Base-by-base conservation (phyloP, 192 early-diverging fungal species). In the Borealophlyctis nickersoniae region DNA sequence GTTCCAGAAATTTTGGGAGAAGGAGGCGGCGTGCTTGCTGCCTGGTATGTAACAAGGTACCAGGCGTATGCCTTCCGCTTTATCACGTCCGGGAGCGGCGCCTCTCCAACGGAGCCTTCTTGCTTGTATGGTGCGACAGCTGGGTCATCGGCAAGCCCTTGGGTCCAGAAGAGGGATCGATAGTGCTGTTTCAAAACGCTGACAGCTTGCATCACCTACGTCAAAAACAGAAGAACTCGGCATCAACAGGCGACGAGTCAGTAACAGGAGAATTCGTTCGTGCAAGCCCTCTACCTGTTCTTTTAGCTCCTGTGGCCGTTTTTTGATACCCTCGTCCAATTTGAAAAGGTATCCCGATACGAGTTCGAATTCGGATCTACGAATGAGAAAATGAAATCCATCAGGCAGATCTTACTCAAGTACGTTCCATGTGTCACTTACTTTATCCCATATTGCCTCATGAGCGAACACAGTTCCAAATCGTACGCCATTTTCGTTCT, bases 31-130 rank as follows among this genome's bases (percentile, higher is more conserved):
- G 28, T 2, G 19, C 60, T n/a, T 4, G 4, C 49, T 7, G 56
- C n/a, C 4, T 63, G 63, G 66, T 91, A 91, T 1, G 84, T 85
- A 13, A 81, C 89, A 34, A 85, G 80, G 53, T 91, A 89, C 89
- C 89, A 91, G 0, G 89, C 86, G 24, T 71, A 71, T 9, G 73
- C 73, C 51, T 73, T 73, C 36, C 36, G 45, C 9, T 30, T 3
- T 26, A 73, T 51, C 28, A 24, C 28, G n/a, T 65, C 51, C 4
- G 60, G 56, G 22, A 69, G 26, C 19, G 9, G 19, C 23, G 60
- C 71, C 32, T 81, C 74, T 28, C 56, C 48, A 16, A 79, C 55
- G 14, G 49, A 33, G 14, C 35, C 50, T 2, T 53, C 35, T 35
- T 36, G 31, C 13, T 60, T 69, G 0, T 49, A 49, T 9, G 70